Evolutionary conservation across 176 grass and related monocot genomes (phyloP).

Genomic region (Phyllostachys edulis): DNA sequence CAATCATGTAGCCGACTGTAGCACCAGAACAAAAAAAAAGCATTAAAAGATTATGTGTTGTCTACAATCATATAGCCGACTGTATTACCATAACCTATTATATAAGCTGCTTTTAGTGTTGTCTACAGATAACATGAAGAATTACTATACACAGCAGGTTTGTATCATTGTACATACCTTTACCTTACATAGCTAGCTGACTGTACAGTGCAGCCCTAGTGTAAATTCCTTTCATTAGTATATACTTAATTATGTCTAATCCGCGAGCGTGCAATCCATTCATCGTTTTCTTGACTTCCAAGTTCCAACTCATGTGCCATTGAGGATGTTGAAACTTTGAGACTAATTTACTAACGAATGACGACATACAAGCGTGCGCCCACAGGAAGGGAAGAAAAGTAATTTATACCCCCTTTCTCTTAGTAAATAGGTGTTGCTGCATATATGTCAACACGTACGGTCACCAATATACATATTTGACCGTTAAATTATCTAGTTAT

Average conservation of each 20-base stretch:
- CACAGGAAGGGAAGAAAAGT: neutral
- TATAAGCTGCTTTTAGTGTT: no score
- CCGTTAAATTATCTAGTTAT: no score
- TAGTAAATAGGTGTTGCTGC: neutral
- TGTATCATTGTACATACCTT: no score
- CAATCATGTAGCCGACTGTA: no score
- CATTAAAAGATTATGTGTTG: no score
- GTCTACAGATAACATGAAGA: no score
- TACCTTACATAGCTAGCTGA: neutral
- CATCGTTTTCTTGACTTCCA: slow-evolving; percentile 43
- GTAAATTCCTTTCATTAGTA: neutral
- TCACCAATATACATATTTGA: no score
- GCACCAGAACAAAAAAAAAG: no score
- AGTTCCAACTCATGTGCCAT: neutral
- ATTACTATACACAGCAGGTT: no score
- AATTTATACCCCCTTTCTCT: neutral
- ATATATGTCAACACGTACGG: no score
- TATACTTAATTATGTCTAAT: slow-evolving; percentile 4
- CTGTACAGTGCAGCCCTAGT: neutral
- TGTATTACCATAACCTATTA: no score
- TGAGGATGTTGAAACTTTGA: neutral
- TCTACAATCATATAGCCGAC: no score
- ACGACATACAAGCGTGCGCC: slow-evolving; percentile 11
- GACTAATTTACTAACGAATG: neutral
- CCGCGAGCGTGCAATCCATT: slow-evolving; percentile 30